These are phyloP conservation scores for Amanita thiersii DNA, from an alignment of 768 basidiomycete species.

Conservation along the genomic window DNA sequence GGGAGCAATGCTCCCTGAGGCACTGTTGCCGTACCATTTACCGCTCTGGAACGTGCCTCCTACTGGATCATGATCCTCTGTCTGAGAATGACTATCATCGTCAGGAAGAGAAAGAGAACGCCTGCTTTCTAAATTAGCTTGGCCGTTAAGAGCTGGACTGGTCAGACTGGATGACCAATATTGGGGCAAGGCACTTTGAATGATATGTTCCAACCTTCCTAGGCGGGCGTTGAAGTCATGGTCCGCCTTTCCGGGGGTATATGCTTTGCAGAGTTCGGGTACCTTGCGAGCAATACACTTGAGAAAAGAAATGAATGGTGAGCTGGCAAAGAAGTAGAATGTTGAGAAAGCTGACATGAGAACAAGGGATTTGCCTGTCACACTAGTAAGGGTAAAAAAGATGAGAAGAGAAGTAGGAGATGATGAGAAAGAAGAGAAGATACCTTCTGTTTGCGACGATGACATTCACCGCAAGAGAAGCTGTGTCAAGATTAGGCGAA, in stretches of 20 bases:
- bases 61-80: conserved; percentile 70
- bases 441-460: conserved; percentile 85
- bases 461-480: conserved; percentile 84
- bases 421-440: conserved; percentile 5
- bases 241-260: conserved; percentile 81
- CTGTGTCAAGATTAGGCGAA: conserved; percentile 25
- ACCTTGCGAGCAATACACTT: conserved; percentile 83
- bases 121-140: conserved; percentile 22
- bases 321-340: conserved; percentile 10
- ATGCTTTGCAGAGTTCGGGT: conserved; percentile 81
- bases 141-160: conserved; percentile 1
- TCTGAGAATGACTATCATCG: conserved; percentile 63
- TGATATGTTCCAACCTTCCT: conserved; percentile 70
- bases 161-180: conserved; percentile 40
- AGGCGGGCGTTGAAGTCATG: conserved; percentile 72
- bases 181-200: conserved; percentile 74
- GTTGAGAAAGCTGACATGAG: conserved; percentile 48
- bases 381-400: conserved; percentile 47
- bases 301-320: conserved; percentile 11
- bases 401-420: background rate
- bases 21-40: conserved; percentile 80
- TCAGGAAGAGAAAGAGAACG: conserved; percentile 49
- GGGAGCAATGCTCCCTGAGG: conserved; percentile 76
- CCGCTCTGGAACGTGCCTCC: conserved; percentile 77
- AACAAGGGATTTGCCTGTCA: conserved; percentile 79